Conservation (phyloP, 208 protist genomes). For the Leishmania major region DNA sequence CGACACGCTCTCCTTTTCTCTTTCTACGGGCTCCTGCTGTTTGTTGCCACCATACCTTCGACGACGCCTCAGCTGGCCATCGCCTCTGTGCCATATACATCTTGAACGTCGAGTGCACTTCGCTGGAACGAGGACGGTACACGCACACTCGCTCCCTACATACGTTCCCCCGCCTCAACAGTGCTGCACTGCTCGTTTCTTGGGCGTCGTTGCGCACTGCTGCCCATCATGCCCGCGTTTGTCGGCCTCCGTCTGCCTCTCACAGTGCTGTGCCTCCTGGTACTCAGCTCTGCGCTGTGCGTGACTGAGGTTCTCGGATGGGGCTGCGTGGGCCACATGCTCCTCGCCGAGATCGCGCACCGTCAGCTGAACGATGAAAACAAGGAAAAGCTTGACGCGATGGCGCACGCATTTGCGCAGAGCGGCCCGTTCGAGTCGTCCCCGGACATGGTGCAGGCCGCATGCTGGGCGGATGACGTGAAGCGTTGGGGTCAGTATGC, state of each 20-base stretch:
- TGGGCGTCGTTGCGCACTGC: neutral
- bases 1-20: neutral
- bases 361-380: conserved; percentile 46
- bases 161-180: neutral
- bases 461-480: conserved; percentile 88
- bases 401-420: conserved; percentile 34
- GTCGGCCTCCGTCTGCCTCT: neutral
- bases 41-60: neutral
- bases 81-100: neutral
- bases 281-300: conserved; percentile 18
- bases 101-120: neutral
- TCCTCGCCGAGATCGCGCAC: conserved; percentile 77
- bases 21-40: neutral
- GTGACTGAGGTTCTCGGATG: conserved; percentile 45
- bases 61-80: neutral
- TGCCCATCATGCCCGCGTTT: neutral
- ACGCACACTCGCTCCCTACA: neutral
- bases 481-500: conserved; percentile 57
- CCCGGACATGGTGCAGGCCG: conserved; percentile 63
- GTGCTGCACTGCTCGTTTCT: neutral
- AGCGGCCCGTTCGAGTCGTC: conserved; percentile 70
- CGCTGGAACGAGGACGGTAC: neutral
- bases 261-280: neutral
- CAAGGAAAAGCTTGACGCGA: conserved; percentile 33
- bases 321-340: conserved; percentile 87